These are phyloP conservation scores for Leucocoprinus leucothites DNA, from an alignment of 768 basidiomycete species.

Conservation along the genomic window DNA sequence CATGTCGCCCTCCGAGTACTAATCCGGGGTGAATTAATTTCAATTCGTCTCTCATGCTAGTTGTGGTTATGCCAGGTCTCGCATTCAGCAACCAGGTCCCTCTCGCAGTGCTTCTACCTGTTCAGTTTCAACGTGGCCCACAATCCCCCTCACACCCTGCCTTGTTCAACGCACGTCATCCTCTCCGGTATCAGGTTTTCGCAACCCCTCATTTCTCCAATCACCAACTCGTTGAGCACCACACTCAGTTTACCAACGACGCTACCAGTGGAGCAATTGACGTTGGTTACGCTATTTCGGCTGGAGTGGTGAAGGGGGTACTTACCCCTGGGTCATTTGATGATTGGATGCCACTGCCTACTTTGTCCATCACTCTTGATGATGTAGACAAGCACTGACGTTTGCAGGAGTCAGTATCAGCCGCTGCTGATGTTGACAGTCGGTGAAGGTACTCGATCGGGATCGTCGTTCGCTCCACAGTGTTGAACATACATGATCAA, in stretches of 20 bases:
- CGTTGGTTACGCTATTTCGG: background rate
- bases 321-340: background rate
- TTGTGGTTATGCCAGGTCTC: background rate
- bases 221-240: slow-evolving; percentile 26
- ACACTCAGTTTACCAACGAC: slow-evolving; percentile 31
- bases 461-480: background rate
- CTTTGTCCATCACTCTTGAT: slow-evolving; percentile 51
- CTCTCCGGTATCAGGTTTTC: slow-evolving; percentile 19
- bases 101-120: slow-evolving; percentile 29
- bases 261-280: slow-evolving; percentile 8
- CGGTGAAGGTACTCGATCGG: too few relatives aligned
- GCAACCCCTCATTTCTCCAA: too few relatives aligned
- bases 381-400: slow-evolving; percentile 60
- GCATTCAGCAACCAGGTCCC: slow-evolving; percentile 10
- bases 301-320: background rate
- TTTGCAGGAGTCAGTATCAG: slow-evolving; percentile 37
- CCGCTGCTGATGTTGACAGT: too few relatives aligned
- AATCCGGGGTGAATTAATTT: slow-evolving; percentile 43
- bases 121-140: slow-evolving; percentile 26
- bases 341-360: slow-evolving; percentile 10
- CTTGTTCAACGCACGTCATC: slow-evolving; percentile 43
- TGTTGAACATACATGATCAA: slow-evolving; percentile 15
- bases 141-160: slow-evolving; percentile 43
- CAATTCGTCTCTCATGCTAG: background rate
- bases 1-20: slow-evolving; percentile 59